Percentiles rank a stretch among this genome's conserved stretches.
Conservation (phyloP, 805 yeast species). For the Brettanomyces nanus region DNA sequence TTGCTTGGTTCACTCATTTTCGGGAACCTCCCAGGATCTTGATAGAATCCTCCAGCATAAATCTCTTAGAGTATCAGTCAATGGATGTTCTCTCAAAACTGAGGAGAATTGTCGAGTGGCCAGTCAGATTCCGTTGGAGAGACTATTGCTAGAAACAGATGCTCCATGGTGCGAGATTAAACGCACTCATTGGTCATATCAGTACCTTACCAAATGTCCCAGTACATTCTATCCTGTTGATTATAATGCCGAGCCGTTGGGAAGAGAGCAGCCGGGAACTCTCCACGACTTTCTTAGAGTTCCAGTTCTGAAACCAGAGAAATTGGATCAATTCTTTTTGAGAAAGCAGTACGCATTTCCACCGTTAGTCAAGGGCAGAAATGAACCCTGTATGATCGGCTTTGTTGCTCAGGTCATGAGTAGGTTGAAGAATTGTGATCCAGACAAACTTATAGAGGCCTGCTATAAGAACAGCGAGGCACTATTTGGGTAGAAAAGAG, state of each 20-base stretch:
- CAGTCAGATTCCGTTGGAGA: slow-evolving; percentile 56
- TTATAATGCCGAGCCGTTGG: slow-evolving; percentile 9
- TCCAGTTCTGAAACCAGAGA: slow-evolving; percentile 57
- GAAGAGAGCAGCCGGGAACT: slow-evolving; percentile 16
- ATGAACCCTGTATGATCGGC: slow-evolving; percentile 86
- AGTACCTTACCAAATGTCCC: slow-evolving; percentile 47
- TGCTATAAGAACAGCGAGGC: slow-evolving; percentile 45
- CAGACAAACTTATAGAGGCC: slow-evolving; percentile 35
- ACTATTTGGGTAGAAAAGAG: slow-evolving; percentile 30
- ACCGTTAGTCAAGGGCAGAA: slow-evolving; percentile 70
- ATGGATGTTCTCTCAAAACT: slow-evolving; percentile 87
- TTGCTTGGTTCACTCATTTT: slow-evolving; percentile 94
- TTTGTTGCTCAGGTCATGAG: slow-evolving; percentile 68
- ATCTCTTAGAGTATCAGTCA: slow-evolving; percentile 63
- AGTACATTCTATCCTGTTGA: slow-evolving; percentile 45
- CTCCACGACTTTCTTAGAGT: slow-evolving; percentile 50
- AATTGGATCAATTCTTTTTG: slow-evolving; percentile 20
- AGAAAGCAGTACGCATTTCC: slow-evolving; percentile 22
- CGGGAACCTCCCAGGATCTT: slow-evolving; percentile 69
- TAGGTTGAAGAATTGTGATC: slow-evolving; percentile 34
- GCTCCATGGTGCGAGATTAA: slow-evolving; percentile 98
- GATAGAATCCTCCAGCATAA: slow-evolving; percentile 44
- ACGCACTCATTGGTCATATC: slow-evolving; percentile 68
- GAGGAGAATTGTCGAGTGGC: slow-evolving; percentile 67
- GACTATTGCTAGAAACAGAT: slow-evolving; percentile 82